These are phyloP conservation scores for Quercus alba DNA, from an alignment of 306 rosid genomes.

Conservation along the genomic window DNA sequence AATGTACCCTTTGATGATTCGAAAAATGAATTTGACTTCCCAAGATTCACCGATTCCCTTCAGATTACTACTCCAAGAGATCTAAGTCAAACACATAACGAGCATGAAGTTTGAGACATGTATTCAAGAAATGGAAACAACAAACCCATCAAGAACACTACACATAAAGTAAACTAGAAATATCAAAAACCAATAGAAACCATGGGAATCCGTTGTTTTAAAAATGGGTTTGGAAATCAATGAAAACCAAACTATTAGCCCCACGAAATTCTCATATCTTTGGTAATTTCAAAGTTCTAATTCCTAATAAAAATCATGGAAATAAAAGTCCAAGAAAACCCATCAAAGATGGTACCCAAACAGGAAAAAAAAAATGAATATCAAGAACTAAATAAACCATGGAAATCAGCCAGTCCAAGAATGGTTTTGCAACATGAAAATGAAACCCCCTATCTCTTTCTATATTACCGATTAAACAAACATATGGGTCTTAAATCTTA, in stretches of 20 bases:
- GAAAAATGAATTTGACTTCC: conserved; percentile 46
- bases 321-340: not conserved
- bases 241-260: too few species aligned
- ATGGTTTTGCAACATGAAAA: not conserved
- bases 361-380: not conserved
- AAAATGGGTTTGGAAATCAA: too few species aligned
- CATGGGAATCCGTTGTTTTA: too few species aligned
- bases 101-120: not conserved
- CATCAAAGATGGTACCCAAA: not conserved
- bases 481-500: not conserved
- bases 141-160: not conserved
- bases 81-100: conserved; percentile 23
- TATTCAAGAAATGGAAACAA: not conserved
- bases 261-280: not conserved
- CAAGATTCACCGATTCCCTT: conserved; percentile 11
- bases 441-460: too few species aligned
- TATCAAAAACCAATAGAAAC: too few species aligned
- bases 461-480: not conserved
- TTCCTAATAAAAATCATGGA: not conserved
- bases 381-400: not conserved
- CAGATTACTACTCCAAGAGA: conserved; percentile 23
- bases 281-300: not conserved
- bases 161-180: not conserved
- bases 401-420: not conserved
- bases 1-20: conserved; percentile 40